Evolutionary conservation across 2,329 filamentous ascomycete genomes (phyloP), one percentile per base, ranked within the genome.

Genomic region (Dactylellina cionopaga): DNA sequence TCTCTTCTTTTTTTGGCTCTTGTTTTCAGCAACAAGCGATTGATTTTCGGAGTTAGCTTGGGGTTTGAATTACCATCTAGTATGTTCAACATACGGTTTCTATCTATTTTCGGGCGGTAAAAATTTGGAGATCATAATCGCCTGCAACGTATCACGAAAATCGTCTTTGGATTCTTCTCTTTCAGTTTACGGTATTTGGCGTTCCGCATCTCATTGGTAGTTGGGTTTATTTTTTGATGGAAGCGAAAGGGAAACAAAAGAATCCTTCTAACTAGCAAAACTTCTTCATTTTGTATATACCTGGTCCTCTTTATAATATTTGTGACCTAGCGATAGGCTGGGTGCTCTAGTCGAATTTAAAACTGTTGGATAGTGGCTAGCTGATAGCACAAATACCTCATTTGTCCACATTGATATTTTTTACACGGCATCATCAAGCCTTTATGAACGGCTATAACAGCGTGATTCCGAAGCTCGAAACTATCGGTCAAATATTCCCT

Each of bases 11-110:
- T 47, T 29, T 47, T 41, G 13, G 13, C 15, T 39, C 35, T 58
- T 41, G 19, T 46, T 51, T 58, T 41, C 51, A 51, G 24, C 31
- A 56, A 31, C 39, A 41, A 58, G 62, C 62, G 62, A 66, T 51
- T 52, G 10, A 41, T 64, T 66, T 66, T 29, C 24, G 62, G 62
- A 39, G 62, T 58, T 27, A 33, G 43, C 39, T 25, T 47, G 17
- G n/a, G 17, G 33, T 55, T 51, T n/a, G n/a, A n/a, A n/a, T n/a
- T n/a, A n/a, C n/a, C 10, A 55, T 19, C 41, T 25, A 9, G 19
- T 25, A 4, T 47, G n/a, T 33, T 51, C 52, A 10, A 37, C 13
- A 29, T 24, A n/a, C n/a, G 41, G 39, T 17, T 24, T 47, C 55
- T 33, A 47, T 44, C 27, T 39, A 24, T 24, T 41, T 59, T 51